These are phyloP conservation scores for Kockiozyma suomiensis DNA, from an alignment of 805 yeast genomes.

Conservation along the genomic window DNA sequence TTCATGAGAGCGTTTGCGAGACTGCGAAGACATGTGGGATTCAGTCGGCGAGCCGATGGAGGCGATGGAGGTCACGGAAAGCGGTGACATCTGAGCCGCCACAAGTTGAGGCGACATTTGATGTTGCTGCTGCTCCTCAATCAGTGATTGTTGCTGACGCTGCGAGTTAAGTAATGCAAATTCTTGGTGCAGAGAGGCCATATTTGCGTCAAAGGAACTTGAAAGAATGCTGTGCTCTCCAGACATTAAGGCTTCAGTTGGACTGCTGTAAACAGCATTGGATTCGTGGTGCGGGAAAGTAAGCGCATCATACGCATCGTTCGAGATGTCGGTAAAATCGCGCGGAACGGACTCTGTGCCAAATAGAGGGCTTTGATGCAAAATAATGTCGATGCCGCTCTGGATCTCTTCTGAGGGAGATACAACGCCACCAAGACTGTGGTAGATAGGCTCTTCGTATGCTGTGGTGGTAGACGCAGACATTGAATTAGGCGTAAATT, in stretches of 20 bases:
- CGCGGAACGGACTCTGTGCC: slow-evolving; percentile 6
- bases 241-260: neutral
- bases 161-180: slow-evolving; percentile 1
- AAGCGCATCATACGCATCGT: slow-evolving; percentile 10
- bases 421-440: neutral
- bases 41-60: neutral
- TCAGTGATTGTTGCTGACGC: slow-evolving; percentile 1
- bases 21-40: neutral
- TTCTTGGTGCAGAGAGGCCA: slow-evolving; percentile 5
- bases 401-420: neutral
- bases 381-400: neutral
- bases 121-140: neutral
- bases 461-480: neutral
- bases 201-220: neutral
- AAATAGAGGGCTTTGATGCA: slow-evolving; percentile 1
- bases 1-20: slow-evolving; percentile 19
- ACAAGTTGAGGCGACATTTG: neutral
- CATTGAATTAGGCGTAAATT: neutral
- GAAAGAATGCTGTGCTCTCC: neutral
- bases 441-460: neutral
- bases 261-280: neutral
- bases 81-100: neutral
- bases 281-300: slow-evolving; percentile 5
- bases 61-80: neutral
- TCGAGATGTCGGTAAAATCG: slow-evolving; percentile 1